These are phyloP conservation scores for Lonicera japonica DNA, from an alignment of 129 eudicot genomes.

Conservation along the genomic window DNA sequence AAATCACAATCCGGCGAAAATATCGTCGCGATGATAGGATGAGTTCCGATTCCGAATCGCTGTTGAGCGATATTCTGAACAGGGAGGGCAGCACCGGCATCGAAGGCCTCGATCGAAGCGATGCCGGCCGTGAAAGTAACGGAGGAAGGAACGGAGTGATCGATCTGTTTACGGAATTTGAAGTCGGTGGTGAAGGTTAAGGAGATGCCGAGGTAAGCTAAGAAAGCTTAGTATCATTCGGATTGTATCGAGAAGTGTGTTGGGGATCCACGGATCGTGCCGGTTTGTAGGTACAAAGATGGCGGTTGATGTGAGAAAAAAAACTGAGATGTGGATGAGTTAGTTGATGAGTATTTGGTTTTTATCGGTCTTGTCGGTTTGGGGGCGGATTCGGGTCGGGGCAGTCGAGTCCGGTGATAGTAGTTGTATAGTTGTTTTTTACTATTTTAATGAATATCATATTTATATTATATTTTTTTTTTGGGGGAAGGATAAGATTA, in stretches of 20 bases:
- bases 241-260: conserved; percentile 20
- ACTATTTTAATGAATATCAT: too few relatives aligned
- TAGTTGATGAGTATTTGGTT: too few relatives aligned
- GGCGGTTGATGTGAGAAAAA: too few relatives aligned
- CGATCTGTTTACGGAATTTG: conserved; percentile 51
- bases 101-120: conserved; percentile 46
- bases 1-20: not conserved
- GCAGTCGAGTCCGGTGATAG: too few relatives aligned
- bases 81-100: conserved; percentile 38
- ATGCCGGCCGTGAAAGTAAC: conserved; percentile 27
- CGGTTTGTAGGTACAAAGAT: too few relatives aligned
- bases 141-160: conserved; percentile 35
- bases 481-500: too few relatives aligned
- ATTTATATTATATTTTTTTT: too few relatives aligned
- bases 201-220: conserved; percentile 58
- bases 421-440: too few relatives aligned
- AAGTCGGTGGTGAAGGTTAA: conserved; percentile 24
- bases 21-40: not conserved
- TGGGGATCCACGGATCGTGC: too few relatives aligned
- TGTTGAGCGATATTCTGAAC: not conserved
- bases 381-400: too few relatives aligned
- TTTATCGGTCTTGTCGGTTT: too few relatives aligned
- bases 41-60: conserved; percentile 4
- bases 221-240: conserved; percentile 36
- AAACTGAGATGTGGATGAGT: too few relatives aligned